Evolutionary conservation across 768 basidiomycete species (phyloP).

Genomic region (Mycena leptocephala): DNA sequence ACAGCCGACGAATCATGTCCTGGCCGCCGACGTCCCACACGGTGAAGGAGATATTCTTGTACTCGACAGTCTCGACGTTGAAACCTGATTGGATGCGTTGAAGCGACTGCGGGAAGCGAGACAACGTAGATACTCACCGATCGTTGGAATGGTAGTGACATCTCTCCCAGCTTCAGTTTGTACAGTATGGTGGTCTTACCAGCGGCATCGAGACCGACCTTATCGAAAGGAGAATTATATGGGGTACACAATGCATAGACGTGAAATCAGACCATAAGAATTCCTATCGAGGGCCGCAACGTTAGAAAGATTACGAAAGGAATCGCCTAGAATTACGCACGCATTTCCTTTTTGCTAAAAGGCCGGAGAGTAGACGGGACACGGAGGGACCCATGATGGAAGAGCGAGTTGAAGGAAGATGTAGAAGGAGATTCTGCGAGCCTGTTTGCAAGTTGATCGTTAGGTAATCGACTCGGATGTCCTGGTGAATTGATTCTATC

Average conservation of each 20-base stretch:
- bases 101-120: no score
- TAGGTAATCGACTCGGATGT: no score
- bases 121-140: no score
- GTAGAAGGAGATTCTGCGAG: neutral
- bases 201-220: slow-evolving; percentile 99
- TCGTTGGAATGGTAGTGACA: slow-evolving; percentile 96
- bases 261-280: slow-evolving; percentile 85
- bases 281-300: slow-evolving; percentile 72
- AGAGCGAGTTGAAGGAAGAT: slow-evolving; percentile 26
- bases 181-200: slow-evolving; percentile 99
- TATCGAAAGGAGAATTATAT: slow-evolving; percentile 22
- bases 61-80: no score
- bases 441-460: neutral
- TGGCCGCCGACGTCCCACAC: no score
- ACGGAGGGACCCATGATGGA: slow-evolving; percentile 82
- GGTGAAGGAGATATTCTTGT: no score
- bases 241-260: slow-evolving; percentile 33
- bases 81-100: no score
- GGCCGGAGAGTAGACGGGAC: slow-evolving; percentile 81
- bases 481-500: neutral
- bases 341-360: slow-evolving; percentile 99
- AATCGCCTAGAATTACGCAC: slow-evolving; percentile 69
- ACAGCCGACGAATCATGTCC: no score
- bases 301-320: slow-evolving; percentile 45
- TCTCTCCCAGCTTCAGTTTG: slow-evolving; percentile 99